Percentiles rank a stretch among this genome's conserved stretches.
Conservation (phyloP, 1,139 yeast species). For the Yamadazyma triangularis region DNA sequence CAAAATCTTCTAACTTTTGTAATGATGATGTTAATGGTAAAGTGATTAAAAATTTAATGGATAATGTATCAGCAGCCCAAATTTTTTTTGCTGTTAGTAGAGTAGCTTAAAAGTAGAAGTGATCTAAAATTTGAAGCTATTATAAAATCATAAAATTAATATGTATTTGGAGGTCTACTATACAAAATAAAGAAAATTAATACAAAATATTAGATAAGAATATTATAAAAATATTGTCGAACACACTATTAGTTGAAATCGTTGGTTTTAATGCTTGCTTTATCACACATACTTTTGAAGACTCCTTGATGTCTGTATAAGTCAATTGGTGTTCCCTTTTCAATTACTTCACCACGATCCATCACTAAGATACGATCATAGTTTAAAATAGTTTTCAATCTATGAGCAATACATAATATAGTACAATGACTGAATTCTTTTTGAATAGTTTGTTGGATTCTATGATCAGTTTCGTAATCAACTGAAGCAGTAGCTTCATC, state of each 20-base stretch:
- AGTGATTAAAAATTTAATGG: constrained; percentile 15
- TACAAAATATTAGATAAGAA: neutral
- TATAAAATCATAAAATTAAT: neutral
- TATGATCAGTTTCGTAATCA: constrained; percentile 41
- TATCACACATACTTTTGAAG: constrained; percentile 33
- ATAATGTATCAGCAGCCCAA: constrained; percentile 23
- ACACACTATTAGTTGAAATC: too few relatives aligned
- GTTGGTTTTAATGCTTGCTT: constrained; percentile 23
- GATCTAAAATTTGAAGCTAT: neutral
- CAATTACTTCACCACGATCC: constrained; percentile 22
- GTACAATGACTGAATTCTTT: constrained; percentile 34
- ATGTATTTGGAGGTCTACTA: neutral
- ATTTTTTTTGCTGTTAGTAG: constrained; percentile 13
- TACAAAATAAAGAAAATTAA: neutral
- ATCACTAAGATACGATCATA: constrained; percentile 36
- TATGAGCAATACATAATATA: constrained; percentile 39
- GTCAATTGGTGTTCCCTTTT: constrained; percentile 21
- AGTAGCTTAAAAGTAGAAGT: neutral
- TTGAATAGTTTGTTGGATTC: constrained; percentile 32
- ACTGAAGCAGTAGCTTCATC: constrained; percentile 44
- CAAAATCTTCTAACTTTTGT: constrained; percentile 11
- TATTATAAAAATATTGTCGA: neutral
- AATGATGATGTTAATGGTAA: constrained; percentile 4
- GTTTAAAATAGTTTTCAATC: constrained; percentile 34
- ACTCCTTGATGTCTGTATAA: constrained; percentile 27